These are phyloP conservation scores for Entomortierella beljakovae DNA, from an alignment of 192 early-diverging fungal genomes.

Conservation along the genomic window DNA sequence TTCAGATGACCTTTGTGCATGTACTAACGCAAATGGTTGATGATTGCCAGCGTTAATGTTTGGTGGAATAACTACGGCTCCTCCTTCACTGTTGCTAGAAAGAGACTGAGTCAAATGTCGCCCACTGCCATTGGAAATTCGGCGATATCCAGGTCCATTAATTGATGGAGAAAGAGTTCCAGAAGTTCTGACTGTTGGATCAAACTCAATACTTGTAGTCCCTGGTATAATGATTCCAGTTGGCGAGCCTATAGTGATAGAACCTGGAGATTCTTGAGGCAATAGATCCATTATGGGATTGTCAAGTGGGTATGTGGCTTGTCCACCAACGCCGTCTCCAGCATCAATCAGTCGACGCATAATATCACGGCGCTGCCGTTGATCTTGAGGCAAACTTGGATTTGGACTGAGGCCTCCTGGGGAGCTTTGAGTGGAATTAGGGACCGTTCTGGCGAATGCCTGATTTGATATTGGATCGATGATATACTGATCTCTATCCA, in stretches of 20 bases:
- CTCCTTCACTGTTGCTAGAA: constrained; percentile 9
- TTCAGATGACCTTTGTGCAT: constrained; percentile 10
- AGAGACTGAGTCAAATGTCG: constrained; percentile 4
- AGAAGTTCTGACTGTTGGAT: constrained; percentile 26
- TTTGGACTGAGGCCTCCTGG: constrained; percentile 48
- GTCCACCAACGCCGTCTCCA: constrained; percentile 2
- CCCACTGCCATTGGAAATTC: constrained; percentile 24
- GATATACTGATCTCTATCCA: constrained; percentile 42
- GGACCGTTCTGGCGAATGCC: constrained; percentile 25
- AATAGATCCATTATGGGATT: neutral
- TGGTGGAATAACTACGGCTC: constrained; percentile 19
- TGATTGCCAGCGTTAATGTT: constrained; percentile 5
- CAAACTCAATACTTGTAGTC: constrained; percentile 31
- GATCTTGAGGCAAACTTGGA: constrained; percentile 2
- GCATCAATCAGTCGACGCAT: constrained; percentile 37
- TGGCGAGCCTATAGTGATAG: constrained; percentile 11
- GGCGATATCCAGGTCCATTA: constrained; percentile 5
- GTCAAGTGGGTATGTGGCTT: constrained; percentile 20
- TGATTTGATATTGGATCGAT: constrained; percentile 41
- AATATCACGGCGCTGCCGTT: constrained; percentile 18
- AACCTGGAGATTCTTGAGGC: constrained; percentile 34
- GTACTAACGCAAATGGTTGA: constrained; percentile 27
- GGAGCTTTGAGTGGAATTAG: constrained; percentile 39
- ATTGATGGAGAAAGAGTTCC: constrained; percentile 32
- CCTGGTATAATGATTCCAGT: constrained; percentile 25